phyloP scores from a whole-genome alignment of 2,329 filamentous ascomycete genomes.

The Fusarium scirpi region DNA sequence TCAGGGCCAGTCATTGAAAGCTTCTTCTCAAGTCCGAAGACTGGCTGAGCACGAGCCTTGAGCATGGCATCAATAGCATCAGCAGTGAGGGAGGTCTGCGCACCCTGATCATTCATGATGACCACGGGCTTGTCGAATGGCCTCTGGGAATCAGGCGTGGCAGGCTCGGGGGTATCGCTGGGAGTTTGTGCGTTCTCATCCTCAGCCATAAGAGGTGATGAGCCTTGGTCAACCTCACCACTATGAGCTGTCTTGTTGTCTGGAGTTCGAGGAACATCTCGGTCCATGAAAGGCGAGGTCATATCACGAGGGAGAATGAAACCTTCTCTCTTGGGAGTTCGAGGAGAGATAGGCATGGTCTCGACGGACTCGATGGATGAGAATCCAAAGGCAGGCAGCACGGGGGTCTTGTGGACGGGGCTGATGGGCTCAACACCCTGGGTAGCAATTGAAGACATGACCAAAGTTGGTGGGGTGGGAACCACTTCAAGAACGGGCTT shows the following conservation, averaged over 20 bases:
- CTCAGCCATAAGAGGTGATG: slow-evolving; percentile 68
- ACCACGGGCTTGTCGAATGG: slow-evolving; percentile 63
- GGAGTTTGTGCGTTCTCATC: slow-evolving; percentile 71
- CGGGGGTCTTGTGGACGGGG: slow-evolving; percentile 43
- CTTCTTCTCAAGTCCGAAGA: slow-evolving; percentile 52
- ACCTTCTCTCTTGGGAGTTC: slow-evolving; percentile 66
- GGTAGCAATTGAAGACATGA: slow-evolving; percentile 53
- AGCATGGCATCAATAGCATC: slow-evolving; percentile 83
- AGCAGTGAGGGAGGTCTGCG: slow-evolving; percentile 87
- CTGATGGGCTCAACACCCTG: slow-evolving; percentile 57
- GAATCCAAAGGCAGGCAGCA: slow-evolving; percentile 54
- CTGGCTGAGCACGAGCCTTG: slow-evolving; percentile 54
- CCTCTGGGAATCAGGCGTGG: slow-evolving; percentile 66
- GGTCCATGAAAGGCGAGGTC: slow-evolving; percentile 47
- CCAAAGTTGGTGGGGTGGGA: slow-evolving; percentile 47
- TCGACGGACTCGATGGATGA: slow-evolving; percentile 61
- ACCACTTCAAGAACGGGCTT: slow-evolving; percentile 48
- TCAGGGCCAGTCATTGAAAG: slow-evolving; percentile 52
- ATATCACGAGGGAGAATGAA: slow-evolving; percentile 67
- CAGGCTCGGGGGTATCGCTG: slow-evolving; percentile 54
- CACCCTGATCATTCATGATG: slow-evolving; percentile 74
- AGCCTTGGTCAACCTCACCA: slow-evolving; percentile 57
- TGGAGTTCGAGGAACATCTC: slow-evolving; percentile 55
- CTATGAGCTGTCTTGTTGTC: slow-evolving; percentile 55
- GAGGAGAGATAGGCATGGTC: slow-evolving; percentile 60